Conservation (phyloP, 2,329 filamentous ascomycete genomes). For the Cladosporium oxysporum region DNA sequence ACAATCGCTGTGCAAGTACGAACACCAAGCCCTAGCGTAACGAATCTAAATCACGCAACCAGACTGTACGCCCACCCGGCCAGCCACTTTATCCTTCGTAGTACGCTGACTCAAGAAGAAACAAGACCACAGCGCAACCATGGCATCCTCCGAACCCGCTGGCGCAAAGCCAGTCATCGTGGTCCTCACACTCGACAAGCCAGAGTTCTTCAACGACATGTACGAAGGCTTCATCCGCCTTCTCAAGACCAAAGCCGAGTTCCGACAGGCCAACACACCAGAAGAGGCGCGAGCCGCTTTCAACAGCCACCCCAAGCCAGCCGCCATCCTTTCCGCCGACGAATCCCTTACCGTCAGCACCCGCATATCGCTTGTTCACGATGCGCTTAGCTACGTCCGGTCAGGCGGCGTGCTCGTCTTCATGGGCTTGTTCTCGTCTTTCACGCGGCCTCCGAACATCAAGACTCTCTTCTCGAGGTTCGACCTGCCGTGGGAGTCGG, state of each 20-base stretch:
- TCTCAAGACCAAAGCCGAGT: slow-evolving; percentile 22
- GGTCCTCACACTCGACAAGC: slow-evolving; percentile 27
- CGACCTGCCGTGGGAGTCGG: slow-evolving; percentile 25
- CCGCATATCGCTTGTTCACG: slow-evolving; percentile 16
- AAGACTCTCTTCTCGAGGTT: slow-evolving; percentile 25
- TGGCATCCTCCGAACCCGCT: not conserved
- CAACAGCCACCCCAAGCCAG: slow-evolving; percentile 12
- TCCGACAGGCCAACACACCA: slow-evolving; percentile 23
- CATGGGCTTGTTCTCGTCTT: slow-evolving; percentile 25
- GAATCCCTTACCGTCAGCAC: slow-evolving; percentile 22
- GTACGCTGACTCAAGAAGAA: not conserved
- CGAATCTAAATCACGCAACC: not conserved
- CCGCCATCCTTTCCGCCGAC: slow-evolving; percentile 24
- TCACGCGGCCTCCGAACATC: slow-evolving; percentile 19
- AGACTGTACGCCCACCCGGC: not conserved
- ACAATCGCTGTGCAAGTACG: not conserved
- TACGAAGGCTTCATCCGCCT: slow-evolving; percentile 20
- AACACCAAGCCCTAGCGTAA: not conserved
- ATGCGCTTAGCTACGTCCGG: slow-evolving; percentile 26
- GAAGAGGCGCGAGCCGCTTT: slow-evolving; percentile 19
- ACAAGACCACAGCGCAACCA: not conserved
- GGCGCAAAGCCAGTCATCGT: slow-evolving; percentile 20
- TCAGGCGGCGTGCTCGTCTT: slow-evolving; percentile 27
- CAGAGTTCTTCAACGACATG: slow-evolving; percentile 25
- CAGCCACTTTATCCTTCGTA: not conserved